Conservation (phyloP, 2,329 filamentous ascomycete species). For the Venturia carpophila region DNA sequence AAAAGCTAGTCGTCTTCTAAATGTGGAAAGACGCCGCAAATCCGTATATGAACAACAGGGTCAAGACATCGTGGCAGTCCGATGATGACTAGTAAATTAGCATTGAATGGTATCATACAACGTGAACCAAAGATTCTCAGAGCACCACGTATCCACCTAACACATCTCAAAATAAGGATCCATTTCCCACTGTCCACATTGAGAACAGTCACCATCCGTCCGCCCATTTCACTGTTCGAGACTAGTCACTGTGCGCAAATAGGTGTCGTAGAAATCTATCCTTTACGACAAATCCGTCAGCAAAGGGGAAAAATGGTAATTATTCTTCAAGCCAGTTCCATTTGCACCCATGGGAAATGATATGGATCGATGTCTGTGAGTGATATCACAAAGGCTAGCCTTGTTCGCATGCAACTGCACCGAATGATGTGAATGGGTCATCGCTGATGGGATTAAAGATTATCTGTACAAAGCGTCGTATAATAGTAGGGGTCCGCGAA, state of each 20-base stretch:
- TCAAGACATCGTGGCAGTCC: no score
- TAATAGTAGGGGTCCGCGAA: background rate
- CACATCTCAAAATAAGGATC: slow-evolving; percentile 6
- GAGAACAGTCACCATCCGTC: background rate
- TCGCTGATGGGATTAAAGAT: slow-evolving; percentile 7
- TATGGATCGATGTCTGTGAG: background rate
- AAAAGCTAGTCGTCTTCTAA: background rate
- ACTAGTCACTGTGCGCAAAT: background rate
- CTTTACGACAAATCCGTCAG: background rate
- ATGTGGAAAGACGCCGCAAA: no score
- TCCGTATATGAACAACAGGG: no score
- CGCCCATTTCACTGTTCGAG: background rate
- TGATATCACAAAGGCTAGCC: background rate
- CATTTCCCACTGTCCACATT: background rate
- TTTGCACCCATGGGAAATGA: background rate
- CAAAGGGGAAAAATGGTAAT: background rate
- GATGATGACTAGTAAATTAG: background rate
- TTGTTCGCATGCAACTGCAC: slow-evolving; percentile 4
- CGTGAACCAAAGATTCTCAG: background rate
- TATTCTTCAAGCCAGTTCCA: background rate
- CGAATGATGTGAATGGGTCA: slow-evolving; percentile 4
- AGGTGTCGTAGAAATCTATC: background rate
- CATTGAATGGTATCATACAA: slow-evolving; percentile 12
- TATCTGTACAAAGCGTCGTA: slow-evolving; percentile 7
- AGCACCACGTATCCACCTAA: background rate